Conservation (phyloP, 2,329 filamentous ascomycete species). For the Alternaria burnsii region DNA sequence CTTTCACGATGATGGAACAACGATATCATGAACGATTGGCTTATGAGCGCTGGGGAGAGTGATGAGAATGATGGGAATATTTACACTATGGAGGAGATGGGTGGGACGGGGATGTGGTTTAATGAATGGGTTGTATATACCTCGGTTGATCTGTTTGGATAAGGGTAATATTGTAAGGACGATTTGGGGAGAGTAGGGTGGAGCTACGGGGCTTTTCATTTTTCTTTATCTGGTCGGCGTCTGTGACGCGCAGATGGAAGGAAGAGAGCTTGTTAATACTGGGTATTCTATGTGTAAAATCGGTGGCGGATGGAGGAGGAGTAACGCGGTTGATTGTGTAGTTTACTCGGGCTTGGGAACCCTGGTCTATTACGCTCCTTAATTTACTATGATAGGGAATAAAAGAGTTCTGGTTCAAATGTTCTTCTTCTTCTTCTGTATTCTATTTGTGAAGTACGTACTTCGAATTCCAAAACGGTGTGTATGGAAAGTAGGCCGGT, state of each 20-base stretch:
- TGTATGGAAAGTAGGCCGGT: too few relatives aligned
- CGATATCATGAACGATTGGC: too few relatives aligned
- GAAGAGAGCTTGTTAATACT: background rate
- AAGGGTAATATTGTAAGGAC: background rate
- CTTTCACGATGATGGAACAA: background rate
- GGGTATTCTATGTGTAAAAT: slow-evolving; percentile 4
- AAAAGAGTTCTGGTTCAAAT: background rate
- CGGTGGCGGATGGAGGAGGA: too few relatives aligned
- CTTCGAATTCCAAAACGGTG: too few relatives aligned
- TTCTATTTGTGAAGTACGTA: too few relatives aligned
- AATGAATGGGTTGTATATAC: slow-evolving; percentile 18
- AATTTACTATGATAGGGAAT: slow-evolving; percentile 18
- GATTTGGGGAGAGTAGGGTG: background rate
- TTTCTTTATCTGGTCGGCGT: slow-evolving; percentile 5
- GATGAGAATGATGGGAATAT: too few relatives aligned
- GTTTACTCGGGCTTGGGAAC: slow-evolving; percentile 31
- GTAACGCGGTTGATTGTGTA: slow-evolving; percentile 17
- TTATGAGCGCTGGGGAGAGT: background rate
- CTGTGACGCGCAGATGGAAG: slow-evolving; percentile 15
- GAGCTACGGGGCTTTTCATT: background rate
- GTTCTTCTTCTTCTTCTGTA: background rate
- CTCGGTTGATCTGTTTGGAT: background rate
- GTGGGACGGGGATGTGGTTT: background rate
- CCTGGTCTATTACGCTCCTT: slow-evolving; percentile 31
- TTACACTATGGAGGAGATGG: background rate